A percentile compares a stretch with the other conserved stretches of the same genome.
Evolutionary conservation across 148 eudicot genomes (phyloP).

Genomic region (Silene conica): DNA sequence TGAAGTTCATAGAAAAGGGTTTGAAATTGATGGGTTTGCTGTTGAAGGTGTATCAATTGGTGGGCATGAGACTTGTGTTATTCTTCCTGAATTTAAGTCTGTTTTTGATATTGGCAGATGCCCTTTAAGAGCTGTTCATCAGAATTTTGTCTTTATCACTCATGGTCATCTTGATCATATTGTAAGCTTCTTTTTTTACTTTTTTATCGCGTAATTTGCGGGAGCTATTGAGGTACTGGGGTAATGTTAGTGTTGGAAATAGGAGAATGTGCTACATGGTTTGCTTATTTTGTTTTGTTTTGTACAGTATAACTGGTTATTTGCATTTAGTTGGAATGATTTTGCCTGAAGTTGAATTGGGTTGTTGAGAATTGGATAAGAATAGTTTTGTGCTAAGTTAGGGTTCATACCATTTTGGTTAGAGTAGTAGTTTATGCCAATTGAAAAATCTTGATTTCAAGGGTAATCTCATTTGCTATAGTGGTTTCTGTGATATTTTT

Average conservation of each 20-base stretch:
- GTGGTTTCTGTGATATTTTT: background rate
- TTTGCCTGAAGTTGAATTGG: background rate
- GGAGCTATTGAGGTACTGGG: too few species aligned
- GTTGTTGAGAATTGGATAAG: background rate
- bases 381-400: background rate
- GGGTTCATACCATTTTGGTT: too few species aligned
- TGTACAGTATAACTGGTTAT: too few species aligned
- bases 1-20: conserved; percentile 60
- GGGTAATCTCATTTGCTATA: background rate
- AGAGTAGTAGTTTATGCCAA: background rate
- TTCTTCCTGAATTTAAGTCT: conserved; percentile 74
- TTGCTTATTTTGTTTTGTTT: too few species aligned
- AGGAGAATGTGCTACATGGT: too few species aligned
- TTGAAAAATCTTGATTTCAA: background rate
- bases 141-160: conserved; percentile 81
- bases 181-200: conserved; percentile 36
- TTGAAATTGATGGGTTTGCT: conserved; percentile 58
- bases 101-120: conserved; percentile 94
- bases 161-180: conserved; percentile 98
- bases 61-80: conserved; percentile 89
- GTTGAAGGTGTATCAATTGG: conserved; percentile 83
- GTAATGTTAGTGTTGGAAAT: too few species aligned
- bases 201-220: background rate
- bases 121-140: conserved; percentile 75
- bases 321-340: too few species aligned